Base-by-base conservation (phyloP, 441 rosid genomes). In the Eutrema salsugineum region DNA sequence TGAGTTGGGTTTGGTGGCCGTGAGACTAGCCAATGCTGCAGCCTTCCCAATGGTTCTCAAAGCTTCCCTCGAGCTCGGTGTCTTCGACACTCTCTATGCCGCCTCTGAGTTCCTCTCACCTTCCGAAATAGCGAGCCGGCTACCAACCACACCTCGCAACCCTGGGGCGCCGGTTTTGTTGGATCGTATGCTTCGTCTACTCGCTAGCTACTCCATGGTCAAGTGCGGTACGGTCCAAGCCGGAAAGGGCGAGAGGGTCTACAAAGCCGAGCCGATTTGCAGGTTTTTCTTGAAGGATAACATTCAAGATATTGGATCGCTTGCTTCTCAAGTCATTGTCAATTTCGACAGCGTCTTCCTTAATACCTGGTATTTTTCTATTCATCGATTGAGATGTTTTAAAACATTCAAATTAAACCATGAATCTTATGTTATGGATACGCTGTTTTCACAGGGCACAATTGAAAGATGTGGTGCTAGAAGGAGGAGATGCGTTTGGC, bases 21-120 rank as follows among this genome's bases (percentile, higher is more conserved):
- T 76, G 4, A 70, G 73, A 38, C 30, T 79, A 15, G 68, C 77
- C 12, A 67, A 72, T 14, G 68, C 64, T 0, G 77, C 40, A 1
- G 50, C 67, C 10, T 66, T 79, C 38, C 83, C 80, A 0, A 79
- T 79, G 80, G 80, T 72, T 12, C 73, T 79, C 9, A 79, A 76
- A 33, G 62, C 72, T 1, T 11, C 75, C n/a, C 58, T 79, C 8
- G 75, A 76, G 66, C 75, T 79, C 8, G 63, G 55, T 50, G 53
- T 78, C 60, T 57, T 74, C 0, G 76, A 70, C 72, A 79, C 63
- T 28, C 66, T 79, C 63, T 20, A 39, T 6, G 56, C 65, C 19
- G 10, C 55, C 46, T 56, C 63, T 19, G 69, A 38, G 49, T 51
- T 15, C 60, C 50, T 63, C 75, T 65, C 59, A 38, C 47, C 69